phyloP scores from a whole-genome alignment of 23 red algal genomes.

The Gracilaria gracilis region DNA sequence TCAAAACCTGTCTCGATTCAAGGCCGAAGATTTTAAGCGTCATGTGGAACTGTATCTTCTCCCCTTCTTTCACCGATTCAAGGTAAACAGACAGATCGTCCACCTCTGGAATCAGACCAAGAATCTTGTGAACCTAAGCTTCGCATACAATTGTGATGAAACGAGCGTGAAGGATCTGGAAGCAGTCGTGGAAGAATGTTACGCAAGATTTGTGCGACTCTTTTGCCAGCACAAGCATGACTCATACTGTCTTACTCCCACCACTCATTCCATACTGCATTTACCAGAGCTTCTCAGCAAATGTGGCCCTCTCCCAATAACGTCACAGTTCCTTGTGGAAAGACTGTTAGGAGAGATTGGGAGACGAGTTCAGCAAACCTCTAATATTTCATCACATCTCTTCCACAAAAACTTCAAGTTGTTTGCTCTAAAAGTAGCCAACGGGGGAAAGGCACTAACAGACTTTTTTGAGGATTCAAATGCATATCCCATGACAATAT shows the following conservation, averaged over 20 bases:
- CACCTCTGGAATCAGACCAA: constrained; percentile 18
- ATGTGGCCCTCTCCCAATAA: background rate
- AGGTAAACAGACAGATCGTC: background rate
- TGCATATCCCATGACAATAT: too few relatives aligned
- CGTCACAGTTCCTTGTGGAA: constrained; percentile 21
- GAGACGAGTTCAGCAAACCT: constrained; percentile 11
- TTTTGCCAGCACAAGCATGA: background rate
- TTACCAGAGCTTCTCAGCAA: constrained; percentile 9
- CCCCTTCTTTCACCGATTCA: background rate
- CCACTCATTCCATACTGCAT: constrained; percentile 19
- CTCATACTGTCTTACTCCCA: background rate
- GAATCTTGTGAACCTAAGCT: background rate
- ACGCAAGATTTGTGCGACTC: background rate
- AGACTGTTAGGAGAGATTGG: constrained; percentile 14
- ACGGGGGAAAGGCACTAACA: background rate
- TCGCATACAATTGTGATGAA: background rate
- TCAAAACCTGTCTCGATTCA: too few relatives aligned
- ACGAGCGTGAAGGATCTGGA: background rate
- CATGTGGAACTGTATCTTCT: background rate
- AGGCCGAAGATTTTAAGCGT: too few relatives aligned
- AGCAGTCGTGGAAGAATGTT: background rate
- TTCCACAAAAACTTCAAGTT: constrained; percentile 30
- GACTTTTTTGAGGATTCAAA: too few relatives aligned
- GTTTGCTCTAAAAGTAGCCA: background rate
- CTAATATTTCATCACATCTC: background rate